Conservation (phyloP, 306 rosid species). For the Acacia crassicarpa region DNA sequence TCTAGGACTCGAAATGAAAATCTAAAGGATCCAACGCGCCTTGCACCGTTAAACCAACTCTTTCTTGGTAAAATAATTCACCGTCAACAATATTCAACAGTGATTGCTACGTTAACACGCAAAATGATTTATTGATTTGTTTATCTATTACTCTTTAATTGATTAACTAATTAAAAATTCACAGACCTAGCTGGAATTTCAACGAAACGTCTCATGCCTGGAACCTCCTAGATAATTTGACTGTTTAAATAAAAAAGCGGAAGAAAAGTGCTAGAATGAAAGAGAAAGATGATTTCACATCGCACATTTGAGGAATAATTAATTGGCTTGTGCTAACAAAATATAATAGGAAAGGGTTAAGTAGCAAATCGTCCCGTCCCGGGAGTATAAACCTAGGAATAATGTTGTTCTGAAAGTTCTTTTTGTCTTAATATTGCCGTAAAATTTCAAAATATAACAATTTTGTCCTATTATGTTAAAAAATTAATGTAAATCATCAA, state of each 20-base stretch:
- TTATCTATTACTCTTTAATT: background rate
- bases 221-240: background rate
- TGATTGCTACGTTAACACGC: background rate
- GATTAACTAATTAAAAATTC: background rate
- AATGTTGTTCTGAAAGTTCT: too few species aligned
- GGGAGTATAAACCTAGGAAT: too few species aligned
- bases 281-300: background rate
- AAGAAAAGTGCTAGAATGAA: background rate
- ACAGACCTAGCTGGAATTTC: background rate
- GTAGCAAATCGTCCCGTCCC: too few species aligned
- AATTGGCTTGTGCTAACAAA: background rate
- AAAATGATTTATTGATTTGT: background rate
- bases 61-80: background rate
- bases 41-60: too few species aligned
- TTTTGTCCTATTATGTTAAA: too few species aligned
- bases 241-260: background rate
- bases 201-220: background rate
- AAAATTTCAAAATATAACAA: too few species aligned
- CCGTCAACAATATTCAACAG: background rate
- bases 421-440: too few species aligned
- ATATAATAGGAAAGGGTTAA: background rate
- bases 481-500: too few species aligned
- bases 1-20: fast-evolving
- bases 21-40: fast-evolving
- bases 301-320: too few species aligned